These are phyloP conservation scores for Volvariella surrecta DNA, from an alignment of 1,284 basidiomycete genomes.

Conservation along the genomic window DNA sequence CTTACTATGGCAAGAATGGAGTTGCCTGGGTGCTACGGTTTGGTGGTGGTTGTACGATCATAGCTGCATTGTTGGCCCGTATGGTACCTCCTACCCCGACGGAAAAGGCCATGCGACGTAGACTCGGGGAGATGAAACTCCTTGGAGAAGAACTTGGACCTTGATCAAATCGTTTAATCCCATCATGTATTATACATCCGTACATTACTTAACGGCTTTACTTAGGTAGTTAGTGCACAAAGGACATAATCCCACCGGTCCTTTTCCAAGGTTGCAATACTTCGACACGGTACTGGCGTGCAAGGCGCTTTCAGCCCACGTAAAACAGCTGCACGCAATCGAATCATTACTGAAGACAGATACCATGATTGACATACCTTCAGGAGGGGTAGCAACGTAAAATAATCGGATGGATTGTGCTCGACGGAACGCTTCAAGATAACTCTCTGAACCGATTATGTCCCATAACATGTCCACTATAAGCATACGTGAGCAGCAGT, in stretches of 20 bases:
- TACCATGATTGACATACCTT: no score
- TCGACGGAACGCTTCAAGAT: constrained; percentile 11
- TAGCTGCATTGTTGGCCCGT: constrained; percentile 64
- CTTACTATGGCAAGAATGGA: constrained; percentile 75
- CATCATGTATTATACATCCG: constrained; percentile 1
- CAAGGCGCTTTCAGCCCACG: constrained; percentile 19
- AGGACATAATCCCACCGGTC: constrained; percentile 56
- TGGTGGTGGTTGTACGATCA: constrained; percentile 77
- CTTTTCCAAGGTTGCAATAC: constrained; percentile 31
- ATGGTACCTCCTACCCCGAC: constrained; percentile 82
- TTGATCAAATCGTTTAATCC: constrained; percentile 17
- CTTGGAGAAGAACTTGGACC: constrained; percentile 51
- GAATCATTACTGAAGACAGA: no score
- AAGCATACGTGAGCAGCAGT: background rate
- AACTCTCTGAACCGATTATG: background rate
- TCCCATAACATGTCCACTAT: background rate
- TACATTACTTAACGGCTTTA: background rate
- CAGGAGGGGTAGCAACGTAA: constrained; percentile 15
- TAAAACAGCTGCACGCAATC: no score
- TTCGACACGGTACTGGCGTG: constrained; percentile 47
- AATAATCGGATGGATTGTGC: constrained; percentile 38
- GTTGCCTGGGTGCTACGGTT: constrained; percentile 93
- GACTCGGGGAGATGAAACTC: constrained; percentile 71
- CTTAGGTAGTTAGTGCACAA: constrained; percentile 26
- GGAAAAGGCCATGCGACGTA: constrained; percentile 79